Base-by-base conservation (phyloP, 441 rosid species). In the Isatis lusitanica region DNA sequence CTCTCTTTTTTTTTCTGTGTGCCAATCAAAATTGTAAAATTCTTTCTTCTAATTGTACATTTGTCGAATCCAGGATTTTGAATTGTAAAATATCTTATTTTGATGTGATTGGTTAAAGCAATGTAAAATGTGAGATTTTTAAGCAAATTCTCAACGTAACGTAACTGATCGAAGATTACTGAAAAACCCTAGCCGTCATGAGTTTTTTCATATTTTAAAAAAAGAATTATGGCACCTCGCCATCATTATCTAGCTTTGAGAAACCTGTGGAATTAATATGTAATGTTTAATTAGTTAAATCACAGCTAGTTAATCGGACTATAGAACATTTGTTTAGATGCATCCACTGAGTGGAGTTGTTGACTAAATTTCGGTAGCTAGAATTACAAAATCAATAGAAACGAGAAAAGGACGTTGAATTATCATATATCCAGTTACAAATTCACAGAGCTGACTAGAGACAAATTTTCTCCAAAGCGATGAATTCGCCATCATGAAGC, bases 181-280 rank as follows among this genome's bases (percentile, higher is more conserved):
- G n/a, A 3, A 46, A 70, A 59, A 11, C 21, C 21, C 17, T 71
- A 71, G 55, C 69, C 63, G 52, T 35, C 47, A 12, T 5, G 46
- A 42, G 12, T 9, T 38, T 9, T 9, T 38, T 38, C 0, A 2
- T 35, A 7, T 35, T 7, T 35, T 7, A 0, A 26, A 33, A 33
- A 7, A 6, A 0, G 24, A n/a, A n/a, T 21, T 21, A 21, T 21
- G 24, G 24, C 36, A 33, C 28, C 33, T 68, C 57, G 36, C 65
- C 56, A 31, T 52, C 43, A 26, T 12, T 16, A 53, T 10, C 7
- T 53, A 10, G 11, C 38, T 53, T 12, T 53, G 36, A 30, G 2
- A 60, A 70, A 35, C 8, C 0, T 44, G 26, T 38, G n/a, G 5
- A 24, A 15, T 15, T 53, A 26, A 21, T 35, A 52, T 7, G n/a